Conservation (phyloP, 129 eudicot genomes). For the Lactuca saligna region DNA sequence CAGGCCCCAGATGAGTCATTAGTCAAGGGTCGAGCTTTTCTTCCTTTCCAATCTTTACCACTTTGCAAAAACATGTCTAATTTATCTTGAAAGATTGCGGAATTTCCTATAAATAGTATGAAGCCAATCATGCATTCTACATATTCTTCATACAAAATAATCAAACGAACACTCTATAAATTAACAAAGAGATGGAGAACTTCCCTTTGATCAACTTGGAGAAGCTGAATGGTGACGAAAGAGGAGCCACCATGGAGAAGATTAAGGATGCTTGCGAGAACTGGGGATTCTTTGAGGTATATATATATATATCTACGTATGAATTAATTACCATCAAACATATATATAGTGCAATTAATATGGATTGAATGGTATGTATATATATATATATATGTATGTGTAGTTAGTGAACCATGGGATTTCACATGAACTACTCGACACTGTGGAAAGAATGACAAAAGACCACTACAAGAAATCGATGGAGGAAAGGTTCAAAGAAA, state of each 20-base stretch:
- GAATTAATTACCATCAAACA: conserved; percentile 14
- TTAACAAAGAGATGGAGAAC: conserved; percentile 51
- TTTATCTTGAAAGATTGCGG: background rate
- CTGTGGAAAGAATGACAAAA: conserved; percentile 54
- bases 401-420: conserved; percentile 68
- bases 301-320: conserved; percentile 17
- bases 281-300: conserved; percentile 84
- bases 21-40: conserved; percentile 5
- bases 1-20: conserved; percentile 11
- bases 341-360: background rate
- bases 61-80: conserved; percentile 3
- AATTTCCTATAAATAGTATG: conserved; percentile 39
- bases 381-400: background rate
- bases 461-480: conserved; percentile 55
- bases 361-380: background rate
- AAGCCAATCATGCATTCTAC: conserved; percentile 25
- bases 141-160: conserved; percentile 13
- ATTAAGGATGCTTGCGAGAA: conserved; percentile 77
- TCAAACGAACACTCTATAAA: conserved; percentile 16
- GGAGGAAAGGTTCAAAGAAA: conserved; percentile 60
- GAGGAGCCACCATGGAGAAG: conserved; percentile 41
- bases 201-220: conserved; percentile 60
- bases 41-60: conserved; percentile 10
- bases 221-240: conserved; percentile 64
- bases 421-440: conserved; percentile 51